A percentile compares a stretch with the other conserved stretches of the same genome.
Evolutionary conservation across 1,139 yeast genomes (phyloP).

Genomic region (Nadsonia commutata): DNA sequence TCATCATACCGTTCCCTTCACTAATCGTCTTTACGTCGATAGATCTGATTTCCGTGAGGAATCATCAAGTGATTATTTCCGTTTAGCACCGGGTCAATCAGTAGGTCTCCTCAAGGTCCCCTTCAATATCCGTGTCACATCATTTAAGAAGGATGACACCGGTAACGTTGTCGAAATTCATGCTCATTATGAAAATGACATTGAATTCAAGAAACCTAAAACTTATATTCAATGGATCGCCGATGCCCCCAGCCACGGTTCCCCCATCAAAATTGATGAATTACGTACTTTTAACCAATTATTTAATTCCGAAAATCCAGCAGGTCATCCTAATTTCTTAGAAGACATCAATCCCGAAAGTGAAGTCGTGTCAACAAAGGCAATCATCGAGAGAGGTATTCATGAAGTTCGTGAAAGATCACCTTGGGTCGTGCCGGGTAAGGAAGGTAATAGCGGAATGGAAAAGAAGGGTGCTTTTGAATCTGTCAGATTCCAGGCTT

Average conservation of each 20-base stretch:
- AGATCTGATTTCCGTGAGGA: slow-evolving; percentile 73
- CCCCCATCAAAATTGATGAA: slow-evolving; percentile 54
- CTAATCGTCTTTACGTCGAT: slow-evolving; percentile 69
- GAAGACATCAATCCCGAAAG: slow-evolving; percentile 71
- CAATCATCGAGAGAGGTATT: slow-evolving; percentile 72
- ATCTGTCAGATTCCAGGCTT: slow-evolving; percentile 93
- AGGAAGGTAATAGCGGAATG: slow-evolving; percentile 29
- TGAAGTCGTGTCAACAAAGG: slow-evolving; percentile 48
- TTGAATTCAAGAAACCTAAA: slow-evolving; percentile 61
- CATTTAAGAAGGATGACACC: slow-evolving; percentile 42
- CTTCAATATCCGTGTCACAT: slow-evolving; percentile 58
- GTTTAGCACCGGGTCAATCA: slow-evolving; percentile 86
- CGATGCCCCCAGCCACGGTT: slow-evolving; percentile 38
- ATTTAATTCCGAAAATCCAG: slow-evolving; percentile 85
- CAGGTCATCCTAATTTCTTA: slow-evolving; percentile 67
- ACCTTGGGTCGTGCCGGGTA: slow-evolving; percentile 54
- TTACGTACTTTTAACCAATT: slow-evolving; percentile 79
- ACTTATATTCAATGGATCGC: slow-evolving; percentile 98
- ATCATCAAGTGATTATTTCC: slow-evolving; percentile 49
- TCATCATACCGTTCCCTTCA: slow-evolving; percentile 60
- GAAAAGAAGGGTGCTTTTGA: slow-evolving; percentile 52
- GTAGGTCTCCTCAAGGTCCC: slow-evolving; percentile 96
- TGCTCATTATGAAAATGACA: slow-evolving; percentile 65
- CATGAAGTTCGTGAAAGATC: slow-evolving; percentile 49
- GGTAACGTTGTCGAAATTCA: slow-evolving; percentile 60